These are phyloP conservation scores for Coleophoma eucalyptorum DNA, from an alignment of 2,329 filamentous ascomycete genomes.

Conservation along the genomic window DNA sequence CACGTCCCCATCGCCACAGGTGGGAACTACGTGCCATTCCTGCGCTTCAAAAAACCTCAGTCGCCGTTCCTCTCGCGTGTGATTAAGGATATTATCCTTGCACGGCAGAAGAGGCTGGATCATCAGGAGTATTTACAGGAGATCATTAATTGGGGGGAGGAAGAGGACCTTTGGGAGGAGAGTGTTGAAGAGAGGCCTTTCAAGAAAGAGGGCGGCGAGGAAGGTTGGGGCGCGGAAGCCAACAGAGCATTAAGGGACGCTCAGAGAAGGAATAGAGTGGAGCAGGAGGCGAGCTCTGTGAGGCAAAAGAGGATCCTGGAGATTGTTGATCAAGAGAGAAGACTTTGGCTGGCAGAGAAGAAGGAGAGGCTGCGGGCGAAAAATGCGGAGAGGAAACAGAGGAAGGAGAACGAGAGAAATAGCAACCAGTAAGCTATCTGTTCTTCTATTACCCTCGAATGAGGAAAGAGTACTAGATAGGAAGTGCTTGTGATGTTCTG, in stretches of 20 bases:
- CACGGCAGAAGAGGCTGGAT: constrained; percentile 38
- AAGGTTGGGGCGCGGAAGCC: constrained; percentile 1
- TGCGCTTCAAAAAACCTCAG: constrained; percentile 66
- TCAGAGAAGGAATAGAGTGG: constrained; percentile 11
- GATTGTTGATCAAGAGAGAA: constrained; percentile 43
- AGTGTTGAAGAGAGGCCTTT: constrained; percentile 5
- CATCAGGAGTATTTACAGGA: constrained; percentile 31
- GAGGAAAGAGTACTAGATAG: too few relatives aligned
- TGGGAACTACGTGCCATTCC: constrained; percentile 55
- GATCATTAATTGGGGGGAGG: constrained; percentile 27
- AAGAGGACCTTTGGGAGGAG: constrained; percentile 46
- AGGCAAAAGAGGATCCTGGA: constrained; percentile 37
- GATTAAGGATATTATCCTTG: constrained; percentile 45
- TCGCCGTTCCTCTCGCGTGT: constrained; percentile 53
- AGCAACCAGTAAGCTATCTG: too few relatives aligned
- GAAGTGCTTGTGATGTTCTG: too few relatives aligned
- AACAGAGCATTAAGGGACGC: not conserved
- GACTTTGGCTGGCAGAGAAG: constrained; percentile 30
- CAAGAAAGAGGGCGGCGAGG: not conserved
- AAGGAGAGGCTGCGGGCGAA: constrained; percentile 20
- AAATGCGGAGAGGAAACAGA: constrained; percentile 7
- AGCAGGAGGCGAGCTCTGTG: constrained; percentile 18
- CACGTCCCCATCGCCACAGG: constrained; percentile 56
- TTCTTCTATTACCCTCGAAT: too few relatives aligned
- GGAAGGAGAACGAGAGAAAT: not conserved